Base-by-base conservation (phyloP, 108 stramenopile genomes). In the Cyclostephanos tholiformis region DNA sequence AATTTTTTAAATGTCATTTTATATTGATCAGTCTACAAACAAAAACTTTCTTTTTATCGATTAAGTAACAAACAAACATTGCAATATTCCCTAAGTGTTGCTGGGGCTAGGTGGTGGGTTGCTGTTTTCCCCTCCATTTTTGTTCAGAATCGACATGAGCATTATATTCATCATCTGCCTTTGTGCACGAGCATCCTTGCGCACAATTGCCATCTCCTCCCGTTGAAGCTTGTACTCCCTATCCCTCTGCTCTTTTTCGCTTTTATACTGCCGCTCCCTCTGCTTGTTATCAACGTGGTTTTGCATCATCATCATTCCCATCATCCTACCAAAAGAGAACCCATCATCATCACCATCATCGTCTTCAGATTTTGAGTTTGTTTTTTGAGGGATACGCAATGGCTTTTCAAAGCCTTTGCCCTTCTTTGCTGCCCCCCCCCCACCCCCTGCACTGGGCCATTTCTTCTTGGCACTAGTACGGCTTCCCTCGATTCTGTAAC, bases 281-380 rank as follows among this genome's bases (percentile, higher is more conserved):
- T 23, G 17, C 17, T 60, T 6, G 29, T 16, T 22, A 17, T 60
- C 59, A 20, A 53, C 2, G 20, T 8, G 59, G 16, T 32, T 17
- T 23, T 60, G 59, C 59, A 60, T 60, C 59, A 60, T 60, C 59
- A 60, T 60, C 26, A 60, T 30, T 16, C 30, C 30, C 16, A 60
- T 20, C 26, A 60, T 60, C 16, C 23, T 50, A 17, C 32, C 32
- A 32, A 32, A 32, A 32, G 32, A 32, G 32, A 32, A 32, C 32
- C 32, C 32, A 41, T 41, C 41, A 10, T 41, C 41, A 41, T 41
- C 41, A 41, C 41, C 41, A 41, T 41, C 41, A 41, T 41, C 12
- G 41, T 12, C 12, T 9, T 41, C 41, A 41, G 41, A 41, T 12
- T 41, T 41, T 41, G 41, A 41, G 11, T 41, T 41, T 12, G 12